Percentiles rank a stretch among this genome's conserved stretches.
Conservation (phyloP, 768 basidiomycete genomes). For the Leccinum broughii region DNA sequence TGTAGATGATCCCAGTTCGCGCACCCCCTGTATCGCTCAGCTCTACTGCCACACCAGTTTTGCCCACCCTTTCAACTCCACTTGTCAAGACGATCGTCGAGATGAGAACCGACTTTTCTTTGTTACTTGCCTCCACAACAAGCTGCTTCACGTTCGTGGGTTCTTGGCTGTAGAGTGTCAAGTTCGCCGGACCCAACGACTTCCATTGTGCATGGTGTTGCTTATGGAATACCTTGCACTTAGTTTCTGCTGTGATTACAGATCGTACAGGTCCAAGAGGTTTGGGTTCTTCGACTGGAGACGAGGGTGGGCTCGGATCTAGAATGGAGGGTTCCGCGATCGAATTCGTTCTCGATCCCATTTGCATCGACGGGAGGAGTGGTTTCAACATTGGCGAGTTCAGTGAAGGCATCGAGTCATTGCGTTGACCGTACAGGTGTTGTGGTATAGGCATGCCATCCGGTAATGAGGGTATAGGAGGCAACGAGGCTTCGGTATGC, state of each 20-base stretch:
- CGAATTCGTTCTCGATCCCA: constrained; percentile 52
- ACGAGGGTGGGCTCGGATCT: constrained; percentile 82
- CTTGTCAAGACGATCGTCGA: constrained; percentile 95
- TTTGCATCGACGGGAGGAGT: constrained; percentile 63
- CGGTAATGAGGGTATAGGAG: constrained; percentile 42
- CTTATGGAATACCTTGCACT: constrained; percentile 96
- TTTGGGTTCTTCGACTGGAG: constrained; percentile 63
- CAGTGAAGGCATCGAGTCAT: constrained; percentile 19
- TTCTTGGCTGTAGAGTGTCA: constrained; percentile 83
- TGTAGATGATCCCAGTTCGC: constrained; percentile 92
- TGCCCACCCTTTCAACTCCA: constrained; percentile 97
- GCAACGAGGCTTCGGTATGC: constrained; percentile 34
- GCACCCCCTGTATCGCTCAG: constrained; percentile 82
- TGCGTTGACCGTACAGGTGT: constrained; percentile 21
- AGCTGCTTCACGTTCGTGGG: constrained; percentile 94
- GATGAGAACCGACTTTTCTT: constrained; percentile 75
- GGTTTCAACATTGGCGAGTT: constrained; percentile 48
- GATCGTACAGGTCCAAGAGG: constrained; percentile 71
- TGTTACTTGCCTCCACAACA: constrained; percentile 86
- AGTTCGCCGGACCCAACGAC: constrained; percentile 80
- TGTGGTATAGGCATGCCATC: constrained; percentile 35
- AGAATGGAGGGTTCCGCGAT: constrained; percentile 53
- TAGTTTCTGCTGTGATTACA: constrained; percentile 85
- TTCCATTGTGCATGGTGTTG: constrained; percentile 99
- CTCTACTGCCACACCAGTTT: constrained; percentile 97